These are phyloP conservation scores for Clarireedia monteithiana DNA, from an alignment of 2,329 filamentous ascomycete species.

Conservation along the genomic window DNA sequence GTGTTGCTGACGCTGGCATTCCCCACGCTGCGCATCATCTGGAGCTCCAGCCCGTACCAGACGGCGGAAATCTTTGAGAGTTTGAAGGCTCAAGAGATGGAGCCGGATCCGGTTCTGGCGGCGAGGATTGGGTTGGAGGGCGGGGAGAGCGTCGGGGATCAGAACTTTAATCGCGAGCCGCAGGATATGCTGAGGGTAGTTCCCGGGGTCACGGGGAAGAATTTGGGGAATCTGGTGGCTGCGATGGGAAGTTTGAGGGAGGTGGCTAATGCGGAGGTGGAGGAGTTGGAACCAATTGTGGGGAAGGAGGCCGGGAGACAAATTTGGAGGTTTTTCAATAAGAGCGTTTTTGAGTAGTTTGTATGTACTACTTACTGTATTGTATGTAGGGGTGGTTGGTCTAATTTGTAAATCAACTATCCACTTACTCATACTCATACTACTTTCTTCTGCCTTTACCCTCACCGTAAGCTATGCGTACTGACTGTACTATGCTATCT, in stretches of 20 bases:
- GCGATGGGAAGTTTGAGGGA: slow-evolving; percentile 71
- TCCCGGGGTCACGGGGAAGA: slow-evolving; percentile 76
- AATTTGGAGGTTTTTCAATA: slow-evolving; percentile 74
- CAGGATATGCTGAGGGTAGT: slow-evolving; percentile 85
- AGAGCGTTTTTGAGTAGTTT: slow-evolving; percentile 24
- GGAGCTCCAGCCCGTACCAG: slow-evolving; percentile 88
- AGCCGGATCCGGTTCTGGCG: slow-evolving; percentile 84
- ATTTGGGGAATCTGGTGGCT: slow-evolving; percentile 63
- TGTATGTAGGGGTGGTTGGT: no score
- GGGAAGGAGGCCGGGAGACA: slow-evolving; percentile 70
- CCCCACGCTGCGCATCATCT: slow-evolving; percentile 82
- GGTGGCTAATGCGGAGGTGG: slow-evolving; percentile 76
- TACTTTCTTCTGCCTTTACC: no score
- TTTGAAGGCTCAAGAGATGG: slow-evolving; percentile 80
- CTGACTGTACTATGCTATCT: no score
- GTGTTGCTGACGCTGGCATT: slow-evolving; percentile 91
- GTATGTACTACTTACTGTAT: neutral
- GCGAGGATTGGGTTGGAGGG: slow-evolving; percentile 73
- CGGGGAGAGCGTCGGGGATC: slow-evolving; percentile 52
- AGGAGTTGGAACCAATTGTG: slow-evolving; percentile 65
- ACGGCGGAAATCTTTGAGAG: slow-evolving; percentile 95
- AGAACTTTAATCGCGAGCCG: slow-evolving; percentile 74
- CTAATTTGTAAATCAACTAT: no score
- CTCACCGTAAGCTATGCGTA: no score
- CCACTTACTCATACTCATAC: no score